Percentiles rank a stretch among this genome's conserved stretches.
Evolutionary conservation across 352 stramenopile genomes (phyloP).

Genomic region (Pythium insidiosum): DNA sequence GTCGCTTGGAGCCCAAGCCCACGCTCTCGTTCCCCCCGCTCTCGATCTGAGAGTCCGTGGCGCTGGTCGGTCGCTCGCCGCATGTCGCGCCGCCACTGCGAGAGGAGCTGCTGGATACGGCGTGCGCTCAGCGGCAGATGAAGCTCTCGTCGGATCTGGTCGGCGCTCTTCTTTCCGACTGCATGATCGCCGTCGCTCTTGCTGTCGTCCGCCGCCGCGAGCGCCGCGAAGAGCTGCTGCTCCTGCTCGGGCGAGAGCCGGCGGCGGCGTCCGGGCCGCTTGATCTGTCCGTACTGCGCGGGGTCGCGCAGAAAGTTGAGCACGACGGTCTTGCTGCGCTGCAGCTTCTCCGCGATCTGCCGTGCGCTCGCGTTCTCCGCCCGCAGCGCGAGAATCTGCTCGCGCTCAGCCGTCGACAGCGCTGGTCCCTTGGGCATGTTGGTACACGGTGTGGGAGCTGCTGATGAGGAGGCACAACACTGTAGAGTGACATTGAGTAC

Average conservation of each 20-base stretch:
- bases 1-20: no score
- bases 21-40: no score
- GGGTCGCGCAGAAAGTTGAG: constrained; percentile 46
- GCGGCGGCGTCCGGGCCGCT: constrained; percentile 45
- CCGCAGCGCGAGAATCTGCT: constrained; percentile 36
- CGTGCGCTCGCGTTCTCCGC: constrained; percentile 26
- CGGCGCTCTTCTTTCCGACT: constrained; percentile 27
- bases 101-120: constrained; percentile 49
- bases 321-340: constrained; percentile 50
- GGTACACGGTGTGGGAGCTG: no score
- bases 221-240: constrained; percentile 24
- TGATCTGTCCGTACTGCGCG: constrained; percentile 33
- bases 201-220: constrained; percentile 3
- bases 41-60: constrained; percentile 18
- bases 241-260: constrained; percentile 34
- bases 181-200: neutral
- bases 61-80: constrained; percentile 19
- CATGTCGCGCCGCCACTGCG: constrained; percentile 29
- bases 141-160: constrained; percentile 39
- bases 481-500: no score
- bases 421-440: constrained; percentile 41
- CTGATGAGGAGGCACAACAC: no score
- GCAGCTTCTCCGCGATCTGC: constrained; percentile 39
- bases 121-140: constrained; percentile 38
- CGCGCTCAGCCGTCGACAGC: constrained; percentile 26